Conservation (phyloP, 106 monocot species). For the Allium cepa region DNA sequence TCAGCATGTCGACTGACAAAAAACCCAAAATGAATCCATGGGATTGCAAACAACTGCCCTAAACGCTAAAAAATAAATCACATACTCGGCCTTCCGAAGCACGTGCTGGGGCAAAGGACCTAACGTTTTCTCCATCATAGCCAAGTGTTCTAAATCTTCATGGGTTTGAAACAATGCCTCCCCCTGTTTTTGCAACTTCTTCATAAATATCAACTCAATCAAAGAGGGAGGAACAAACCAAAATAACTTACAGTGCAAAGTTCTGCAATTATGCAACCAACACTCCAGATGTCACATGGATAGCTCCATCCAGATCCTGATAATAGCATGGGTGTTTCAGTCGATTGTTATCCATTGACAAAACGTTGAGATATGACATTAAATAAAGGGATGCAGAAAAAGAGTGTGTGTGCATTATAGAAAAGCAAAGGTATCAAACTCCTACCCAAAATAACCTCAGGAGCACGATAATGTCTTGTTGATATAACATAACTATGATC, state of each 20-base stretch:
- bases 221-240: neutral
- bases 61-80: neutral
- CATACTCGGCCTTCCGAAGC: conserved; percentile 76
- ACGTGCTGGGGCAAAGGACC: conserved; percentile 67
- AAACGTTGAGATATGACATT: neutral
- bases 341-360: conserved; percentile 41
- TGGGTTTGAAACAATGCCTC: conserved; percentile 89
- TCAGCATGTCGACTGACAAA: conserved; percentile 41
- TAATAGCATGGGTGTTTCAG: conserved; percentile 47
- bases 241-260: conserved; percentile 52
- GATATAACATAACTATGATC: conserved; percentile 33
- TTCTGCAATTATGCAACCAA: conserved; percentile 67
- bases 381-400: neutral
- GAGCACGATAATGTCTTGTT: conserved; percentile 43
- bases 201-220: neutral
- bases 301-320: conserved; percentile 68
- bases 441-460: conserved; percentile 60
- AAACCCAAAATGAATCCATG: neutral
- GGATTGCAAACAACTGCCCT: neutral
- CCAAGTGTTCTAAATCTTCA: conserved; percentile 82
- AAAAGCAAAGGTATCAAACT: neutral
- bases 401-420: too few species aligned
- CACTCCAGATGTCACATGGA: conserved; percentile 71
- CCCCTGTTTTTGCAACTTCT: conserved; percentile 28
- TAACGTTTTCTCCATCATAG: conserved; percentile 89